Evolutionary conservation across 164 flowering plant species (phyloP), one percentile per base, ranked within the genome.

Genomic region (Akebia trifoliata): DNA sequence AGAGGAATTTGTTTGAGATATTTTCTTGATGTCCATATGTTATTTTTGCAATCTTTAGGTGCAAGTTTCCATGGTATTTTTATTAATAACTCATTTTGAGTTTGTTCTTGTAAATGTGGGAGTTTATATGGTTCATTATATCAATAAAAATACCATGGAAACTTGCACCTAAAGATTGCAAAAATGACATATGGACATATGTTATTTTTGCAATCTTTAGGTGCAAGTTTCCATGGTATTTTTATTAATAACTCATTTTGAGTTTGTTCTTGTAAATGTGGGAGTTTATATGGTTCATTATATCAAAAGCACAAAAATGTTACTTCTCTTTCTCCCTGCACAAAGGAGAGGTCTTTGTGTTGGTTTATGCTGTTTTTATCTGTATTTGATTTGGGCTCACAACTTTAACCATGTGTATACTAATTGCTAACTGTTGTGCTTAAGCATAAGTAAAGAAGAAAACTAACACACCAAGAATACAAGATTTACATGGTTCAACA

Each of bases 21-120:
- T 46, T 55, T 63, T 24, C 69, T 56, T 52, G 43, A 56, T 68
- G 72, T 71, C 60, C 34, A 62, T 54, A 26, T 28, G 22, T 36
- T 14, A 21, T 40, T 17, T 57, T 8, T 42, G 39, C 21, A 22
- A 9, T 15, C 36, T 36, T 21, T 8, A 49, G 39, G 11, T 35
- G 37, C 8, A 55, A 24, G 46, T 29, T 28, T 56, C 54, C 30
- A 49, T 26, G 53, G 26, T 48, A 45, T 49, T 58, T 46, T 20
- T 24, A 37, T 48, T 47, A 56, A 53, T 43, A 48, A 55, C 34
- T 46, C 38, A 37, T 21, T n/a, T 53, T 38, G 22, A 18, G 21
- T 11, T 49, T 36, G 1, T 50, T 29, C 36, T 59, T 59, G 38
- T 42, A 56, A 28, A 42, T 40, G 11, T 42, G 48, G 6, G 38